Base-by-base conservation (phyloP, 1,139 yeast genomes). In the Hansenula sp. region DNA sequence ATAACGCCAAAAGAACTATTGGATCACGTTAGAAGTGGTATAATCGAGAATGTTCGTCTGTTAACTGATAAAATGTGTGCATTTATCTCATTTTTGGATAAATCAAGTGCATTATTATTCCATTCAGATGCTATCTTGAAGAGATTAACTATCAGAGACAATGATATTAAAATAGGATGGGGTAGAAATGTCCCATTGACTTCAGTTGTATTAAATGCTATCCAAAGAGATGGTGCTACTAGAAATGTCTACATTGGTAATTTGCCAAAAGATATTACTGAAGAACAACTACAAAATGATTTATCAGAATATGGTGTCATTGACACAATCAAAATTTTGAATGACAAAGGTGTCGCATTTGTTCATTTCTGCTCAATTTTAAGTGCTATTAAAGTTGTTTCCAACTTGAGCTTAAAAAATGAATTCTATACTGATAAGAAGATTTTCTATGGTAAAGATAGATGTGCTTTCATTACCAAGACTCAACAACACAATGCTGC, bases 401-500 rank as follows among this genome's bases (percentile, higher is more conserved):
- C 84, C 50, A 73, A 70, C 68, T 75, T 68, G 56, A 80, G 76
- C 50, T 69, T 69, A 52, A 71, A 66, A 53, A 73, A 84, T 49
- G 68, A 74, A 16, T 74, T 72, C 42, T 82, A 86, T 66, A 66
- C 73, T 24, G 69, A 69, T 41, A 77, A 83, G 47, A 84, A 83
- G 55, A 79, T 87, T 33, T 83, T 77, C 55, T 89, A 86, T 59
- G 96, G 97, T 44, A 85, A 85, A 62, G 97, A 90, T 62, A 74
- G 96, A 61, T 87, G 96, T 56, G 77, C 79, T 4, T 75, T 73
- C 56, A 86, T 90, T 39, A 88, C 97, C 29, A 88, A 87, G 62
- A 86, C 97, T 24, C 97, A 92, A 64, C 96, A 89, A 64, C 97
- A 90, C 59, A 89, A 90, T 61, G 97, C 97, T 19, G 96, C 97